A percentile compares a stretch with the other conserved stretches of the same genome.
These are phyloP conservation scores for Zygosaccharomyces sapae DNA, from an alignment of 1,139 yeast genomes.

Conservation along the genomic window DNA sequence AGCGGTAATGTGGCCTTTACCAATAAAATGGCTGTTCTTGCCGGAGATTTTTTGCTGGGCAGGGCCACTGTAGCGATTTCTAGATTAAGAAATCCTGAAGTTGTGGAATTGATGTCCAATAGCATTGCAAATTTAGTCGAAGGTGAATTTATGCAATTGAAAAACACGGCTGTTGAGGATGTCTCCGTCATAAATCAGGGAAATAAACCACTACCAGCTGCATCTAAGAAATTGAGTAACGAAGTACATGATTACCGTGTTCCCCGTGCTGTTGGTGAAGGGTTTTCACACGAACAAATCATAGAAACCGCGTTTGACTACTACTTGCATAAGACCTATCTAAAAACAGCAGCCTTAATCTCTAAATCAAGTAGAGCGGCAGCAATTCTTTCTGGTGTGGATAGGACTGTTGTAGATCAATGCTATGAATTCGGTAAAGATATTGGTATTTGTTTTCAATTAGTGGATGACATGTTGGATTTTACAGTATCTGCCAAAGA, in stretches of 20 bases:
- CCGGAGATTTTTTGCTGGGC: constrained; percentile 92
- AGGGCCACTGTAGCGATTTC: constrained; percentile 96
- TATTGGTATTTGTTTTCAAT: constrained; percentile 90
- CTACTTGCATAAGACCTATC: constrained; percentile 88
- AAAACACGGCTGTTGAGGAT: constrained; percentile 68
- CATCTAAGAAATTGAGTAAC: constrained; percentile 63
- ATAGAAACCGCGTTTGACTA: constrained; percentile 89
- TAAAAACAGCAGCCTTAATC: constrained; percentile 92
- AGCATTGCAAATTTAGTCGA: constrained; percentile 96
- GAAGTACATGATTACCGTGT: constrained; percentile 59
- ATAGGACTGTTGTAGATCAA: constrained; percentile 67
- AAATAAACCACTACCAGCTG: constrained; percentile 49
- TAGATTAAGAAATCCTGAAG: constrained; percentile 91
- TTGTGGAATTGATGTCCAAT: constrained; percentile 88
- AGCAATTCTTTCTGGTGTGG: constrained; percentile 86
- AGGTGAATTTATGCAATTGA: constrained; percentile 97
- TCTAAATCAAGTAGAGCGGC: constrained; percentile 94
- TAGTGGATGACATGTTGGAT: constrained; percentile 94
- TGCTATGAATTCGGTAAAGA: constrained; percentile 91
- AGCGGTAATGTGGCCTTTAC: constrained; percentile 92
- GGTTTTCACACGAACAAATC: constrained; percentile 61
- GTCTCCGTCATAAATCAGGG: constrained; percentile 45
- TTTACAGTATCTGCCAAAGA: constrained; percentile 79
- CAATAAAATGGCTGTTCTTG: constrained; percentile 94
- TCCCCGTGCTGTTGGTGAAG: constrained; percentile 34